These are phyloP conservation scores for Berberis vulgaris DNA, from an alignment of 164 flowering plant species.

Conservation along the genomic window DNA sequence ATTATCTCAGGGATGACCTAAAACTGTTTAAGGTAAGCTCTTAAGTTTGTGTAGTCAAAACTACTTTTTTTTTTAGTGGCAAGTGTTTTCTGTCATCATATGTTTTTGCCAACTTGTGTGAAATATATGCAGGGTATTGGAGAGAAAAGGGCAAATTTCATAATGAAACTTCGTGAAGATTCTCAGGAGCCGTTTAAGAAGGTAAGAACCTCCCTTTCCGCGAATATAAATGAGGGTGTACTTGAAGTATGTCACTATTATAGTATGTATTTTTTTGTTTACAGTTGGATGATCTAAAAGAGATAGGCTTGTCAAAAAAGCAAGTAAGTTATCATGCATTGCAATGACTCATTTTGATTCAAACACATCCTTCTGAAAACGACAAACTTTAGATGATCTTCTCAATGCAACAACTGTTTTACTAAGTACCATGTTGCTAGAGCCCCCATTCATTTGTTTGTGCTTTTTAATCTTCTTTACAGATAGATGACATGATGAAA, in stretches of 20 bases:
- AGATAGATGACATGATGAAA: constrained; percentile 4
- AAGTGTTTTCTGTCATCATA: too few relatives aligned
- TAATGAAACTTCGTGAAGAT: constrained; percentile 2
- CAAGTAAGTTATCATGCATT: not conserved
- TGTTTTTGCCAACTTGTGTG: not conserved
- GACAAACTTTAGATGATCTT: not conserved
- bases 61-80: not conserved
- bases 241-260: not conserved
- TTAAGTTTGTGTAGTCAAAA: not conserved
- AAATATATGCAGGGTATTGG: not conserved
- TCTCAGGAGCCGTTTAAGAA: constrained; percentile 4
- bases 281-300: constrained; percentile 7
- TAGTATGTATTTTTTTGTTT: not conserved
- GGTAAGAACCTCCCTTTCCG: not conserved
- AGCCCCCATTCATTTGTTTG: not conserved
- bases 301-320: constrained; percentile 1
- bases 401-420: not conserved
- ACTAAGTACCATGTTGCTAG: not conserved
- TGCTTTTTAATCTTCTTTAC: not conserved
- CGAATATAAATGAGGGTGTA: not conserved
- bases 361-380: not conserved
- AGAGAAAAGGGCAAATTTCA: constrained; percentile 4
- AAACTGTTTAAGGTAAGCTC: constrained; percentile 3
- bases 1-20: not conserved
- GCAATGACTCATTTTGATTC: too few relatives aligned